These are phyloP conservation scores for Tremellales sp. DNA, from an alignment of 1,284 basidiomycete genomes.

Conservation along the genomic window DNA sequence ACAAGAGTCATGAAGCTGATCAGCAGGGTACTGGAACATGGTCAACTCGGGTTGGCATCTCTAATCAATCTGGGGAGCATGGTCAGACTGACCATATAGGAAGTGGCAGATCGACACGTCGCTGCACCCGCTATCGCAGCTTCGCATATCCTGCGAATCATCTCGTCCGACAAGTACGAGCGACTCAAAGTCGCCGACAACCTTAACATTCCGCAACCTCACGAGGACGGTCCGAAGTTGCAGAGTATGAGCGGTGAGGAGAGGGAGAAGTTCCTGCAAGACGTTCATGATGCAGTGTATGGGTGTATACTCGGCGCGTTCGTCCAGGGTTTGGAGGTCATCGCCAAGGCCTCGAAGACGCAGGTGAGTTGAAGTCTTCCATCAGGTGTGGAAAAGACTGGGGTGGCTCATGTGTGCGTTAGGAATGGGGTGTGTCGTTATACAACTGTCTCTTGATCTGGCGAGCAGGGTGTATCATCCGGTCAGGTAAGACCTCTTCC, in stretches of 20 bases:
- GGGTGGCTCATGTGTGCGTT: too few species aligned
- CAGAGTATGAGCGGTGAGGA: constrained; percentile 3
- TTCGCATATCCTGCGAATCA: constrained; percentile 37
- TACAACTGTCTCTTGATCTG: constrained; percentile 31
- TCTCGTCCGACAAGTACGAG: constrained; percentile 30
- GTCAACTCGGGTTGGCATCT: constrained; percentile 17
- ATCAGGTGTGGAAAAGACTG: background rate
- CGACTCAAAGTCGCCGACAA: constrained; percentile 24
- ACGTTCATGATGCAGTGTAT: constrained; percentile 27
- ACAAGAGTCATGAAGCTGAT: background rate
- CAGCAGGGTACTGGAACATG: constrained; percentile 26
- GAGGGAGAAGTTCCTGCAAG: constrained; percentile 23
- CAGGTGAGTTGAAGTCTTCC: constrained; percentile 12
- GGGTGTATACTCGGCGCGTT: constrained; percentile 35
- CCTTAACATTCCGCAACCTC: constrained; percentile 22
- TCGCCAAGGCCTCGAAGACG: constrained; percentile 34
- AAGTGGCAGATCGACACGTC: constrained; percentile 33
- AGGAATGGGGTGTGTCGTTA: constrained; percentile 35
- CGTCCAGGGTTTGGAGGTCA: constrained; percentile 36
- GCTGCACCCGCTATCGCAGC: constrained; percentile 37
- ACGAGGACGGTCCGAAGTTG: constrained; percentile 3
- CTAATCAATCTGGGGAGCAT: background rate
- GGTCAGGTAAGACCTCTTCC: constrained; percentile 16
- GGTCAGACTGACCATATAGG: constrained; percentile 13
- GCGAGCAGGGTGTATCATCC: constrained; percentile 42